A percentile compares a stretch with the other conserved stretches of the same genome.
phyloP scores from a whole-genome alignment of 345 rosid genomes.

The Populus deltoides region DNA sequence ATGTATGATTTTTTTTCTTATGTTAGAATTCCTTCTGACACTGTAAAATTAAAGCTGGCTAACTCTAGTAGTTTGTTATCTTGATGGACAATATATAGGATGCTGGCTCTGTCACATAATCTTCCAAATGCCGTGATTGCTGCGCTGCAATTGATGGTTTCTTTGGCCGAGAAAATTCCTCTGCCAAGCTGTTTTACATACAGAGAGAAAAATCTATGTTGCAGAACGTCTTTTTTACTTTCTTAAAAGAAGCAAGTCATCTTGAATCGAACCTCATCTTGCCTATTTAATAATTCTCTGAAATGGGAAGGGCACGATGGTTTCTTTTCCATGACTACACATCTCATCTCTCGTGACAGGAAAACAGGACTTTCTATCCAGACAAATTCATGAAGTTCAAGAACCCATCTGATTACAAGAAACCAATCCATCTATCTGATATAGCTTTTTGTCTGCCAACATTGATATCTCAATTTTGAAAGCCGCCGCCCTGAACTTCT shows the following conservation, averaged over 20 bases:
- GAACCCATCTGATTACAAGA: conserved; percentile 3
- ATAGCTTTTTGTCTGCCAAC: not conserved
- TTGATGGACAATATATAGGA: too few species aligned
- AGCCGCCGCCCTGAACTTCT: conserved; percentile 30
- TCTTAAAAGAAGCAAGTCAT: not conserved
- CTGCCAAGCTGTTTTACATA: not conserved
- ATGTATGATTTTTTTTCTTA: too few species aligned
- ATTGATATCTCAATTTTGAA: conserved; percentile 22
- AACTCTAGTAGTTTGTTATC: too few species aligned
- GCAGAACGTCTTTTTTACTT: not conserved
- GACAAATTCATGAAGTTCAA: conserved; percentile 22
- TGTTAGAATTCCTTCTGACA: too few species aligned
- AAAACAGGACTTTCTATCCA: not conserved
- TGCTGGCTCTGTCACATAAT: too few species aligned
- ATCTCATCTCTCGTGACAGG: too few species aligned
- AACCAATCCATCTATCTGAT: conserved; percentile 1
- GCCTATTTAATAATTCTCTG: not conserved
- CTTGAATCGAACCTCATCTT: not conserved
- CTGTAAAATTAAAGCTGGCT: too few species aligned
- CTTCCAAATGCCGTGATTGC: too few species aligned
- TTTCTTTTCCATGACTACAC: too few species aligned
- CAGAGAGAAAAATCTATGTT: not conserved
- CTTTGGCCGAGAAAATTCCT: not conserved
- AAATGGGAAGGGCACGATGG: not conserved
- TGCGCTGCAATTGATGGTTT: not conserved